Evolutionary conservation across 768 basidiomycete species (phyloP), one percentile per base, ranked within the genome.

Genomic region (Cyclocybe aegerita): DNA sequence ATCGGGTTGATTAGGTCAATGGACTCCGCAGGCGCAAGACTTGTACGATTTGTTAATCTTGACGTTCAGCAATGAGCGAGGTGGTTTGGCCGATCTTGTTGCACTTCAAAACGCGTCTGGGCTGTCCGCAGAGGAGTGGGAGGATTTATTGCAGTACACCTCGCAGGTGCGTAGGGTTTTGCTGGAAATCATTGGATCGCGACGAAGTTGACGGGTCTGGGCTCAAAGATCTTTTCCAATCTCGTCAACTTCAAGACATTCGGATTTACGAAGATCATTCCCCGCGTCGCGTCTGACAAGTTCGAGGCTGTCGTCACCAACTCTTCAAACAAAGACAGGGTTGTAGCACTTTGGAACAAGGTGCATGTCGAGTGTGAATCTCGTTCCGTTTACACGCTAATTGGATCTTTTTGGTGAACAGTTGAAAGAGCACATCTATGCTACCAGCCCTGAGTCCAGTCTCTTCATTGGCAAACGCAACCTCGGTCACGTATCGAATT

Each of bases 241-340:
- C 72, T 86, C 15, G 79, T 81, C 16, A 93, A 93, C 68, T 92
- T 84, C 70, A 89, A 82, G 64, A 79, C 76, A 2, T 94, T 94
- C 54, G 92, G 92, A 1, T 88, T 87, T 61, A 89, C 88, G 38
- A 94, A 95, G 71, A 87, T 95, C 57, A 63, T 92, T 42, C 91
- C 93, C 15, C 85, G 93, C 15, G 59, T 89, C 40, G 59, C 81
- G 2, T 60, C 74, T 16, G 75, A 71, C 11, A 83, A 80, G 58
- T 92, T 95, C 60, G 79, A 76, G 36, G 74, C 72, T 5, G 81
- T 88, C 32, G 73, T 93, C 12, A 66, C 72, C 14, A 71, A 75
- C 6, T 90, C 88, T n/a, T 70, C 71, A 8, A 86, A 86, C 54
- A 74, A 78, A 3, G 59, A 74, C 0, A 72, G 78, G 42, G 84